Conservation (phyloP, 75 land plant genomes). For the Selaginella moellendorffii region DNA sequence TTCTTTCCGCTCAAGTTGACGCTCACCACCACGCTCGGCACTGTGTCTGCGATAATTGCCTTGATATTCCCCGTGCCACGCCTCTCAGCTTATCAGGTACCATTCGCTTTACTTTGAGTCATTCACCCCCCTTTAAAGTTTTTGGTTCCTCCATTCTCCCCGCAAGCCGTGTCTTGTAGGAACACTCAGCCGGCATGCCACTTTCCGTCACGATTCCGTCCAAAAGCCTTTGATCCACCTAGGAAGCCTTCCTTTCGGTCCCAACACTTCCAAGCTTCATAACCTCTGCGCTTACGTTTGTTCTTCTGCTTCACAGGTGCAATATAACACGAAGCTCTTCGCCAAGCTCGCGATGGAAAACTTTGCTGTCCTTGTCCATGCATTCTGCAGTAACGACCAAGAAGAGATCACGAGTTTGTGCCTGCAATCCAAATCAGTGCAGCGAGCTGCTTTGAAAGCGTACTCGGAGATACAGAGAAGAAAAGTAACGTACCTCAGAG, state of each 20-base stretch:
- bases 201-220: no score
- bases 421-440: not conserved
- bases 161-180: no score
- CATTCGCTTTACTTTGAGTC: no score
- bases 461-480: not conserved
- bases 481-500: not conserved
- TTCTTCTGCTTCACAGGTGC: no score
- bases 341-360: not conserved
- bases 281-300: not conserved
- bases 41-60: not conserved
- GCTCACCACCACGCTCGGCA: not conserved
- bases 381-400: not conserved
- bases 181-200: no score
- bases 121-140: no score
- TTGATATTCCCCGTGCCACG: not conserved
- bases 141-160: no score
- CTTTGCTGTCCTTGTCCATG: not conserved
- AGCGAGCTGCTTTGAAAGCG: not conserved
- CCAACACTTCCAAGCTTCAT: no score
- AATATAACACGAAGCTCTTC: not conserved
- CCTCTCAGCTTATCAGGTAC: not conserved
- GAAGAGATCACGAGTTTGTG: not conserved
- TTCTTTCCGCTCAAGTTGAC: not conserved
- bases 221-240: no score
- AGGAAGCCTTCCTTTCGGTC: no score